Evolutionary conservation across 1,284 basidiomycete species (phyloP).

Genomic region (Cutaneotrichosporon cavernicola): DNA sequence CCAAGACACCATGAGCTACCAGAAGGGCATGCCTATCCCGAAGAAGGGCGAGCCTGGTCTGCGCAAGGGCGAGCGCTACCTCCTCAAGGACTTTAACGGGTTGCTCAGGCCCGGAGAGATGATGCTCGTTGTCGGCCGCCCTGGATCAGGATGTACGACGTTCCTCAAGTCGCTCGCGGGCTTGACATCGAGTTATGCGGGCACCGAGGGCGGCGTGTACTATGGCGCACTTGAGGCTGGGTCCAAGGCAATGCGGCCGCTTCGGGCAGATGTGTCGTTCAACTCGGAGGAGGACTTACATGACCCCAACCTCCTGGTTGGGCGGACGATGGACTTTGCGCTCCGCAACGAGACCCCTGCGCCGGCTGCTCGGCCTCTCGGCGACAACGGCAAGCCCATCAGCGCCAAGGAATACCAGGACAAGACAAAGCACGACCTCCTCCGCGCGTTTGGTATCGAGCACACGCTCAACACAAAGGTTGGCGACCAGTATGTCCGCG

Average conservation of each 20-base stretch:
- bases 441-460: conserved; percentile 70
- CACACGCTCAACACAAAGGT: conserved; percentile 58
- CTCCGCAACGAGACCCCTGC: conserved; percentile 42
- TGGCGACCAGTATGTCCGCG: conserved; percentile 71
- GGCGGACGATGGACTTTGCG: conserved; percentile 49
- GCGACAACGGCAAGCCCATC: conserved; percentile 31
- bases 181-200: conserved; percentile 51
- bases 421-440: conserved; percentile 40
- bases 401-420: conserved; percentile 35
- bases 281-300: conserved; percentile 49
- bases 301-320: conserved; percentile 47
- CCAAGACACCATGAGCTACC: conserved; percentile 29
- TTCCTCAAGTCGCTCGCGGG: conserved; percentile 55
- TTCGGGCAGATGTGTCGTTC: conserved; percentile 31
- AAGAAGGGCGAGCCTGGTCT: conserved; percentile 36
- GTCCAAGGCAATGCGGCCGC: conserved; percentile 16
- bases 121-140: conserved; percentile 52
- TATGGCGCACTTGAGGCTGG: conserved; percentile 48
- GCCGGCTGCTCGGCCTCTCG: conserved; percentile 29
- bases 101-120: conserved; percentile 47
- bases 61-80: conserved; percentile 43
- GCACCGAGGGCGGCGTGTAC: conserved; percentile 52
- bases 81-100: conserved; percentile 43
- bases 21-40: conserved; percentile 23
- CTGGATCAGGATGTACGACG: conserved; percentile 55